A percentile compares a stretch with the other conserved stretches of the same genome.
phyloP scores from a whole-genome alignment of 2,329 filamentous ascomycete genomes.

The Aspergillus aculeatinus region DNA sequence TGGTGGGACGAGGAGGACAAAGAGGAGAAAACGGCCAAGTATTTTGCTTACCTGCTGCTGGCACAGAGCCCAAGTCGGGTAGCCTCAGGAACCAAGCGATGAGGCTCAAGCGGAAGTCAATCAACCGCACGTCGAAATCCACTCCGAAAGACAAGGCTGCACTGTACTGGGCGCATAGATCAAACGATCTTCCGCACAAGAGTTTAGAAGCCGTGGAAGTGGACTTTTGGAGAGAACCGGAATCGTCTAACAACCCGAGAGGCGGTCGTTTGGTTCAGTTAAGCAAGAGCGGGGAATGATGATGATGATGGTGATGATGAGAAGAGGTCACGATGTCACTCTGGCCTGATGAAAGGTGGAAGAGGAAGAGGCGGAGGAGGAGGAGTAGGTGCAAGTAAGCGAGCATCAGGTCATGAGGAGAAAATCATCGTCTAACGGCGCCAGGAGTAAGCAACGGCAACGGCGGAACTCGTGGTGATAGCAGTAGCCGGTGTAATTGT shows the following conservation, averaged over 20 bases:
- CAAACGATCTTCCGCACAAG: constrained; percentile 1
- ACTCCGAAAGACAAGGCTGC: neutral
- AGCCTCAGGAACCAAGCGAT: constrained; percentile 4
- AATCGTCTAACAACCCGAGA: neutral
- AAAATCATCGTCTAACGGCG: constrained; percentile 8
- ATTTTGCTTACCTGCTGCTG: constrained; percentile 7
- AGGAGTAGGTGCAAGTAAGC: neutral
- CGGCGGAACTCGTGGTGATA: neutral
- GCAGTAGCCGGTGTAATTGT: neutral
- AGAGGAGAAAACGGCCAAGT: neutral
- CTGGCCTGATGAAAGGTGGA: neutral
- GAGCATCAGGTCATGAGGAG: neutral
- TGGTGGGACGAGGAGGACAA: neutral
- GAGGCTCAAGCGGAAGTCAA: constrained; percentile 6
- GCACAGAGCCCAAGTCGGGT: constrained; percentile 3
- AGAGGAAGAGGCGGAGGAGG: neutral
- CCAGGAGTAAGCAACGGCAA: neutral
- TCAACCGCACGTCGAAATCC: constrained; percentile 2
- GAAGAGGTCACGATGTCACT: constrained; percentile 4
- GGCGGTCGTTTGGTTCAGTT: neutral
- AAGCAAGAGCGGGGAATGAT: neutral
- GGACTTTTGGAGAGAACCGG: neutral
- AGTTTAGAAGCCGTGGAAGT: neutral
- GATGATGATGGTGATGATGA: neutral
- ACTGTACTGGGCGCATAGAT: constrained; percentile 6